Evolutionary conservation across 257 asterid species (phyloP).

Genomic region (Cynanchum wilfordii): DNA sequence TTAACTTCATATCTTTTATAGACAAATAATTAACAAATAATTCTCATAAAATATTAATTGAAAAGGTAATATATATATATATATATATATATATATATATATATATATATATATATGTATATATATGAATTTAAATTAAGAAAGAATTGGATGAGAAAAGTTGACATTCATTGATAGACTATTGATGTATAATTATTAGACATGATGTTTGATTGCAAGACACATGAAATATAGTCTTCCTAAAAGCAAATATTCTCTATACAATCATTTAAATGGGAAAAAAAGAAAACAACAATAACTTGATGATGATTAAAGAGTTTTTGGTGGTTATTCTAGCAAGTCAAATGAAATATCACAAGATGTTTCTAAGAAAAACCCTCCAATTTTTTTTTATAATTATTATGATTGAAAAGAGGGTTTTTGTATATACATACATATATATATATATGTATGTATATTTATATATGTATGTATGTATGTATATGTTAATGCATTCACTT

Average conservation of each 20-base stretch:
- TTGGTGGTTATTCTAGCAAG: slow-evolving; percentile 8
- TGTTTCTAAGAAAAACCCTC: slow-evolving; percentile 1
- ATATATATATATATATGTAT: too few relatives aligned
- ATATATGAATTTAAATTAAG: background rate
- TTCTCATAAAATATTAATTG: too few relatives aligned
- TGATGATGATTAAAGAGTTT: background rate
- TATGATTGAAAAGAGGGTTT: background rate
- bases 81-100: too few relatives aligned
- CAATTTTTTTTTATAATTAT: background rate
- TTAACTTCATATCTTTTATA: background rate
- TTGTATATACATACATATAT: background rate
- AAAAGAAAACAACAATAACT: background rate
- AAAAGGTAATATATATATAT: too few relatives aligned
- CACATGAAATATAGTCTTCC: background rate
- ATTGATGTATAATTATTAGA: background rate
- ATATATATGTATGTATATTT: too few relatives aligned
- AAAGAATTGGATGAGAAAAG: background rate
- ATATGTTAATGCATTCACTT: slow-evolving; percentile 10
- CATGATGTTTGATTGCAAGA: background rate
- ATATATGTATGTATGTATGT: too few relatives aligned
- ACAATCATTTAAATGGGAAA: background rate
- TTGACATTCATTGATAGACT: background rate
- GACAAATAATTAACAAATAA: background rate
- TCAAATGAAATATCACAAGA: slow-evolving; percentile 20
- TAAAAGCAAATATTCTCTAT: background rate